A percentile compares a stretch with the other conserved stretches of the same genome.
phyloP scores from a whole-genome alignment of 164 flowering plant genomes.

The Tinospora cordifolia region DNA sequence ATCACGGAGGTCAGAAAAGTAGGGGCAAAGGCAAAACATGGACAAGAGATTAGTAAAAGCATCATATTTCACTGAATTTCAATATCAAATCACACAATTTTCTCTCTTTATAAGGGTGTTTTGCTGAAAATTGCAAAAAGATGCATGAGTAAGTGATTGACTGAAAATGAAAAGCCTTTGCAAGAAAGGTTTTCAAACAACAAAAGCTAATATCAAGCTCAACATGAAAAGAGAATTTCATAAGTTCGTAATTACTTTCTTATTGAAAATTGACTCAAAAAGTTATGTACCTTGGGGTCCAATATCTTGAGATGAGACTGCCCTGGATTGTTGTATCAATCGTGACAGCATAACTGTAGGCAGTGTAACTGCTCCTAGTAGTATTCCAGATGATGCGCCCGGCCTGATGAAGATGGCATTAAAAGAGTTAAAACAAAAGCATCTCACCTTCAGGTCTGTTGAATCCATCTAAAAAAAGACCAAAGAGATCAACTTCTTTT shows the following conservation, averaged over 20 bases:
- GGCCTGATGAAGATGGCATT: slow-evolving; percentile 35
- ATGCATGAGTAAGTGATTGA: neutral
- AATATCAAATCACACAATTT: neutral
- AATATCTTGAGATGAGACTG: slow-evolving; percentile 27
- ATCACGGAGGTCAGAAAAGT: slow-evolving; percentile 1
- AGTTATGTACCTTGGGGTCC: slow-evolving; percentile 42
- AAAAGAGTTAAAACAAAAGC: neutral
- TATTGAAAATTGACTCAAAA: too few relatives aligned
- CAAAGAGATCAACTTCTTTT: neutral
- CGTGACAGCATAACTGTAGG: slow-evolving; percentile 69
- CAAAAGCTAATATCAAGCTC: neutral
- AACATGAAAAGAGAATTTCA: neutral
- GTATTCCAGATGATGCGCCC: slow-evolving; percentile 81
- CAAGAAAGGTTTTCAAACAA: neutral
- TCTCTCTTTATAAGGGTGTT: neutral
- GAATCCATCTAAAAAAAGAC: neutral
- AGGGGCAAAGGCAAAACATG: neutral
- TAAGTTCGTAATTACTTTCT: neutral
- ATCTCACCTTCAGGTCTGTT: neutral
- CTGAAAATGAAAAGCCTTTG: neutral
- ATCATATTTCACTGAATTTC: neutral
- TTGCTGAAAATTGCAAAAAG: neutral
- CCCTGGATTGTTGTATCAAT: slow-evolving; percentile 64
- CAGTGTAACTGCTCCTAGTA: slow-evolving; percentile 79
- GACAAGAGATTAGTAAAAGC: neutral